Evolutionary conservation across 2,329 filamentous ascomycete species (phyloP), one percentile per base, ranked within the genome.

Genomic region (Pyrenophora seminiperda): DNA sequence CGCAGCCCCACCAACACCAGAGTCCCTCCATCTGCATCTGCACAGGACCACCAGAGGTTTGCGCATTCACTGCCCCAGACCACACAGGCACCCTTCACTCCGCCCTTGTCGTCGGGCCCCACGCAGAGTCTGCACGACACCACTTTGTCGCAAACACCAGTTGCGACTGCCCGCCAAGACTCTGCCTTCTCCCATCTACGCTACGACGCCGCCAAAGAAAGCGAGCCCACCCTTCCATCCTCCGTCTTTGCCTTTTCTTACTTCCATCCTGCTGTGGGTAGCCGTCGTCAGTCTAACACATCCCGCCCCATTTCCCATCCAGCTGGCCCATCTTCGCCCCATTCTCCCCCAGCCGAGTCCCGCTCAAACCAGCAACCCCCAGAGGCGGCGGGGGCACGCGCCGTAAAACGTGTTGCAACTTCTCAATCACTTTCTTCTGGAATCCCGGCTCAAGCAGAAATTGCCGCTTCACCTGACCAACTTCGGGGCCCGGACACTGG

Each of bases 101-200:
- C 53, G 17, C 38, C 36, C 3, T 30, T 50, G 43, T 53, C 50
- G 7, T 48, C 56, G 46, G 49, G 30, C 10, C 30, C 36, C 10
- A n/a, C 20, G 3, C 37, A 34, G 29, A 17, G 15, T 14, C 19
- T 42, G 46, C 39, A 37, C 17, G 44, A 45, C 46, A 30, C 45
- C 31, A 37, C 51, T 33, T 38, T 44, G 39, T 49, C 58, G 32
- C 56, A 52, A 34, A 10, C 46, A 36, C 43, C 48, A 55, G 33
- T 41, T 31, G 32, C 45, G n/a, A 39, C 15, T 20, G 18, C 32
- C 20, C 61, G 61, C 56, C 61, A 64, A 61, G 61, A 64, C 32
- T 64, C 61, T 4, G 48, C 48, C 27, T 32, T 50, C 32, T 52
- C 53, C 44, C 56, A 60, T 17, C 53, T 59, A 27, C 54, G 52